Base-by-base conservation (phyloP, 108 stramenopile species). In the Thalassiosira profunda region DNA sequence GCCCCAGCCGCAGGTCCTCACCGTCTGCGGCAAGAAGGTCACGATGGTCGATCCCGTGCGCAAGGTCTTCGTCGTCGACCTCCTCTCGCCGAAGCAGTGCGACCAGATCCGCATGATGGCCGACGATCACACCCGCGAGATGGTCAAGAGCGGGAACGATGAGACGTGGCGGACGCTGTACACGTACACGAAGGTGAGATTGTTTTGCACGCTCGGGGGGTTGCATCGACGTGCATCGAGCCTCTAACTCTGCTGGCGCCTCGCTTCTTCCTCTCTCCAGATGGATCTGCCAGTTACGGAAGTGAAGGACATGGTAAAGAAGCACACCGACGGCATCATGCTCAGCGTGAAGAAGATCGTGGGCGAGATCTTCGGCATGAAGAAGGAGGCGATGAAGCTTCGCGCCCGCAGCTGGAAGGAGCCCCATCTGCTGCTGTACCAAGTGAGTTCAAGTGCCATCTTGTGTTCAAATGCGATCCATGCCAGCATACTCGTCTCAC, bases 151-250 rank as follows among this genome's bases (percentile, higher is more conserved):
- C 40, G 67, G 63, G 3, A 30, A 46, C 38, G 25, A 25, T 2
- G 58, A 47, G 56, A 63, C 60, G 0, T 84, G 83, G 83, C 36
- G 83, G 45, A 84, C 74, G 26, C 61, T 84, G 18, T 84, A 84
- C 70, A 84, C 83, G 18, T 84, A 84, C 58, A 84, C 83, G 41
- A 84, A 81, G 51, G 72, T 76, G 74, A 80, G 81, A 8, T 14
- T 46, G 9, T 0, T 46, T 12, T 46, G 45, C 10, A 10, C 10
- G 10, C n/a, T n/a, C n/a, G n/a, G n/a, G n/a, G n/a, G n/a, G n/a
- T n/a, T 44, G 43, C 5, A 20, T 49, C 41, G 5, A 4, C 10
- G 21, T n/a, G 45, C 2, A 23, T n/a, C 12, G 45, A 23, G 8
- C 24, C 11, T 46, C 45, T 46, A 12, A 30, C 17, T 0, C 24